phyloP scores from a whole-genome alignment of 2,329 filamentous ascomycete species.

The Pseudonectria buxi region DNA sequence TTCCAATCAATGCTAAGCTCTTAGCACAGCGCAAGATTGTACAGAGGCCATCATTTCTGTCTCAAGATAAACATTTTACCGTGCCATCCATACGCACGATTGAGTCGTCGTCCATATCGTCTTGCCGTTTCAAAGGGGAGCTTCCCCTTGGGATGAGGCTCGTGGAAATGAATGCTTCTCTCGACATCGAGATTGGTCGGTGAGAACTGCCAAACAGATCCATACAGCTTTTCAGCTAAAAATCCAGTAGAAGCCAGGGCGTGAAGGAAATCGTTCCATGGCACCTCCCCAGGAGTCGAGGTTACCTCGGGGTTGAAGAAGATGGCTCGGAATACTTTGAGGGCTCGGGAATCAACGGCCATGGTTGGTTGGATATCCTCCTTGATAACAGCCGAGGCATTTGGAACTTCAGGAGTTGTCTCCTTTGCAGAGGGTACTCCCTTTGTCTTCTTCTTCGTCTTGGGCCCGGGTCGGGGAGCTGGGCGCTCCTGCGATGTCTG shows the following conservation, averaged over 20 bases:
- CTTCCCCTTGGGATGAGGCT: slow-evolving; percentile 50
- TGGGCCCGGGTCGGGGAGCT: slow-evolving; percentile 1
- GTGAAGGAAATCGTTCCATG: slow-evolving; percentile 48
- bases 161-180: slow-evolving; percentile 52
- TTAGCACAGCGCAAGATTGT: no score
- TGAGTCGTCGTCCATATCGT: slow-evolving; percentile 41
- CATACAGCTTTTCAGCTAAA: slow-evolving; percentile 48
- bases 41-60: slow-evolving; percentile 1
- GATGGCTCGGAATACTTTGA: slow-evolving; percentile 34
- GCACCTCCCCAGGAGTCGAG: slow-evolving; percentile 39
- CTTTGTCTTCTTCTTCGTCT: slow-evolving; percentile 15
- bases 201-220: slow-evolving; percentile 54
- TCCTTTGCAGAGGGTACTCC: slow-evolving; percentile 1
- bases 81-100: slow-evolving; percentile 44
- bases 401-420: background rate
- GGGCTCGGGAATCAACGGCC: slow-evolving; percentile 23
- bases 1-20: no score
- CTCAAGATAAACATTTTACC: slow-evolving; percentile 35
- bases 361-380: slow-evolving; percentile 7
- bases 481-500: background rate
- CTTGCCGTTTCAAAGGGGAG: slow-evolving; percentile 41
- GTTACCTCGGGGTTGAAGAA: slow-evolving; percentile 31
- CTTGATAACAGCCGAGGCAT: no score
- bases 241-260: slow-evolving; percentile 47
- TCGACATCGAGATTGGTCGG: slow-evolving; percentile 34